Conservation (phyloP, 768 basidiomycete species). For the Boletellus ananiceps region DNA sequence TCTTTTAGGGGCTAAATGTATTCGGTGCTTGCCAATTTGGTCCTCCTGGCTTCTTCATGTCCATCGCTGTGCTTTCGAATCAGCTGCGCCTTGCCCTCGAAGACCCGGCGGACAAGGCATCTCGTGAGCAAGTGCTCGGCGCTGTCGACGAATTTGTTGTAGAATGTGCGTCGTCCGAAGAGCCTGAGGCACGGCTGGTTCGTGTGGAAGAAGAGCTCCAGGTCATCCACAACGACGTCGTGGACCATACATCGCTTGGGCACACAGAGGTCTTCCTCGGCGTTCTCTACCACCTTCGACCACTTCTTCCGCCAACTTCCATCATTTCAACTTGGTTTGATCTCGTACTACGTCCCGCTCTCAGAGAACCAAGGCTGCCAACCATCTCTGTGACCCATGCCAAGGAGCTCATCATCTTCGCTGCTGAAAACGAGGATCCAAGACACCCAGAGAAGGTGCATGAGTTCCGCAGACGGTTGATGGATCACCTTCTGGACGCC, state of each 20-base stretch:
- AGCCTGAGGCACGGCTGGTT: conserved; percentile 40
- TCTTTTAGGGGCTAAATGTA: not conserved
- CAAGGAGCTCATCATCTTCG: conserved; percentile 65
- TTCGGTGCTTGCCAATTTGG: conserved; percentile 5
- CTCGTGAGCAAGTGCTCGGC: conserved; percentile 46
- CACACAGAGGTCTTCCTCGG: conserved; percentile 67
- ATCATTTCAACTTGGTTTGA: conserved; percentile 82
- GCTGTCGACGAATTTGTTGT: conserved; percentile 54
- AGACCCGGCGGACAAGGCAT: conserved; percentile 44
- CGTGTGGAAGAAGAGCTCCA: conserved; percentile 68
- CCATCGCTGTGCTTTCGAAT: conserved; percentile 38
- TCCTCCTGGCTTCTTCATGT: conserved; percentile 23
- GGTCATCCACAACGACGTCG: conserved; percentile 52
- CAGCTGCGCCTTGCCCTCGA: conserved; percentile 59
- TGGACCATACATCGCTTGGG: conserved; percentile 57
- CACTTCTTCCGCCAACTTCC: conserved; percentile 58
- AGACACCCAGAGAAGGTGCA: conserved; percentile 46
- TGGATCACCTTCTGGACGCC: conserved; percentile 74
- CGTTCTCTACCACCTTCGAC: conserved; percentile 57
- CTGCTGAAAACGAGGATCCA: conserved; percentile 47
- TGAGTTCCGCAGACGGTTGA: conserved; percentile 62
- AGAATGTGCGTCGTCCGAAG: conserved; percentile 44
- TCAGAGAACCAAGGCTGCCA: conserved; percentile 68
- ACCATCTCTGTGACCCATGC: conserved; percentile 56
- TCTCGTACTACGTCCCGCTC: conserved; percentile 67